Base-by-base conservation (phyloP, 768 basidiomycete genomes). In the Leucocoprinus sp. region DNA sequence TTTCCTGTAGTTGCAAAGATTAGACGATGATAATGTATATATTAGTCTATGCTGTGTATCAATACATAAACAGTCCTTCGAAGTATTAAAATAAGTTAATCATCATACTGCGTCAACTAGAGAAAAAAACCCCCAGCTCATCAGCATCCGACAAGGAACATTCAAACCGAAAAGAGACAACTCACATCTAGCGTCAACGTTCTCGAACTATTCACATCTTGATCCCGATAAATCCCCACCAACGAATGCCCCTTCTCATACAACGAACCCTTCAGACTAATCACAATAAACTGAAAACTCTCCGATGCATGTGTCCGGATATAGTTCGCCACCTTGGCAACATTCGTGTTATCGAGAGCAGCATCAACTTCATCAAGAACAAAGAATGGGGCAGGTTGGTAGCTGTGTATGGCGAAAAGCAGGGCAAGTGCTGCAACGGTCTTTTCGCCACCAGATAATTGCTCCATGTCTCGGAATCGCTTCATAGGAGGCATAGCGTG, bases 401-500 rank as follows among this genome's bases (percentile, higher is more conserved):
- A 97, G 55, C 93, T 93, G 63, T 99, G 95, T 43, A 98, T 95
- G 4, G 96, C 93, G 54, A 98, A 97, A 24, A 98, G 72, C 15
- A 99, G 70, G 1, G 95, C 95, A n/a, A 98, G 68, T 4, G 95
- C 95, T 5, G 96, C 96, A 38, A 98, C 93, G 0, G 96, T 98
- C 69, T 98, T 97, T 62, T 99, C 96, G 17, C 95, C 96, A 43
- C 95, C 96, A 0, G 93, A 98, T 11, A 98, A 70, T 61, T 98
- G 95, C 49, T 97, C 93, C 93, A 98, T 98, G 60, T 98, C 96
- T 50, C 93, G 77, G 75, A 98, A 98, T 2, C 93, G 86, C 62
- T 99, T 99, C 84, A 97, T 95, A 0, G 96, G 96, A 0, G 96
- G 96, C 96, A 98, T 99, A 1, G 95, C 93, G 58, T 98, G 95